Percentiles rank a stretch among this genome's conserved stretches.
phyloP scores from a whole-genome alignment of 2,329 filamentous ascomycete genomes.

The Fusarium sp. region DNA sequence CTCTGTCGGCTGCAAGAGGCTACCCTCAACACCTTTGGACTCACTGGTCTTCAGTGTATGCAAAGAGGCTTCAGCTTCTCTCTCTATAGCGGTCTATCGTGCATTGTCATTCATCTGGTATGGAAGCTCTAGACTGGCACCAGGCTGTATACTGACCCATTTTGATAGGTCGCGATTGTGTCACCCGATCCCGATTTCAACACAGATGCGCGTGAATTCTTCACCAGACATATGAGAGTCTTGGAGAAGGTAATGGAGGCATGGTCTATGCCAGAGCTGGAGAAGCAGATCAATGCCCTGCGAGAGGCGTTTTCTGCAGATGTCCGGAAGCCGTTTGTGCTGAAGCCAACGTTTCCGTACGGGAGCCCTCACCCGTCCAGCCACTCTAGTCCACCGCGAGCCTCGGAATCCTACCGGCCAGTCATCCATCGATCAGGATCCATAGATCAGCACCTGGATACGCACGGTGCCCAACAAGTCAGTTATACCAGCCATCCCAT shows the following conservation, averaged over 20 bases:
- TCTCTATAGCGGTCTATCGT: slow-evolving; percentile 91
- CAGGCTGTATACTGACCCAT: slow-evolving; percentile 4
- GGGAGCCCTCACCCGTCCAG: slow-evolving; percentile 78
- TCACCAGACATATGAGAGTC: slow-evolving; percentile 93
- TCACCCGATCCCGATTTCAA: slow-evolving; percentile 93
- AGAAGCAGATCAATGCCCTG: slow-evolving; percentile 88
- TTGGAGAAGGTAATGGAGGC: slow-evolving; percentile 85
- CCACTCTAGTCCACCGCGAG: slow-evolving; percentile 72
- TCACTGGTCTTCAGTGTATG: slow-evolving; percentile 89
- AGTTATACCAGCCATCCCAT: slow-evolving; percentile 79
- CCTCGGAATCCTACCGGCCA: slow-evolving; percentile 62
- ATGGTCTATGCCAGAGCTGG: slow-evolving; percentile 91
- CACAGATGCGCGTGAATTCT: slow-evolving; percentile 86
- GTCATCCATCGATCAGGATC: slow-evolving; percentile 59
- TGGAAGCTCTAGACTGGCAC: slow-evolving; percentile 47
- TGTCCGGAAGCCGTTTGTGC: slow-evolving; percentile 83
- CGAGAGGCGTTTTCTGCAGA: slow-evolving; percentile 93
- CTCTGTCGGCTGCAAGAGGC: slow-evolving; percentile 90
- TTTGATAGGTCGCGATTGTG: slow-evolving; percentile 82
- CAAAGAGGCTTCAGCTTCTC: slow-evolving; percentile 94
- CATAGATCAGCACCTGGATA: slow-evolving; percentile 66
- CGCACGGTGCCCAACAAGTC: slow-evolving; percentile 68
- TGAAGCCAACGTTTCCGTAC: slow-evolving; percentile 89
- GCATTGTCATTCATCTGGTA: slow-evolving; percentile 93
- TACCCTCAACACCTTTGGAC: slow-evolving; percentile 79